Conservation (phyloP, 2,329 filamentous ascomycete species). For the Microsporum audouinii region DNA sequence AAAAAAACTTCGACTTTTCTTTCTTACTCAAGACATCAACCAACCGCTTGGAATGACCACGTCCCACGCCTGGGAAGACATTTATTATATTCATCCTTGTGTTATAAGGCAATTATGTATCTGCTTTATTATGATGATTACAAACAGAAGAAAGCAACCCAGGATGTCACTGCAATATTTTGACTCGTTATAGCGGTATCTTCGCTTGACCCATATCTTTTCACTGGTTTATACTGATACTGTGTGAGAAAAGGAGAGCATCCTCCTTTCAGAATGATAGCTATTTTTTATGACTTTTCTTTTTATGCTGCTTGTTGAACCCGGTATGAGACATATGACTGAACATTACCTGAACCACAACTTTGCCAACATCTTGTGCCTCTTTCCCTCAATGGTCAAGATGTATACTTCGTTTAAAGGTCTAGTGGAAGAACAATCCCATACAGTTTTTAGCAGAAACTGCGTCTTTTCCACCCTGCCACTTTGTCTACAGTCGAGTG, state of each 20-base stretch:
- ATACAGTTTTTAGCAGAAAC: conserved; percentile 40
- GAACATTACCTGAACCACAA: conserved; percentile 20
- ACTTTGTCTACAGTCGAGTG: conserved; percentile 26
- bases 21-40: neutral
- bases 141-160: neutral
- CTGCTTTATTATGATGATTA: neutral
- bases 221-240: too few species aligned
- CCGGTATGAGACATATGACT: neutral
- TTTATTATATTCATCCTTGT: too few species aligned
- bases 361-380: conserved; percentile 28
- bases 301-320: neutral
- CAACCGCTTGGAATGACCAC: too few species aligned
- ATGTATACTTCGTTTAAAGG: conserved; percentile 34
- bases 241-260: too few species aligned
- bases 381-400: conserved; percentile 23
- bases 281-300: neutral
- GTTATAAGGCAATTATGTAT: neutral
- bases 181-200: neutral
- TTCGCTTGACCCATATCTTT: too few species aligned
- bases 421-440: conserved; percentile 38
- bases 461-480: conserved; percentile 41
- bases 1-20: neutral
- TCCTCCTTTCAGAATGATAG: neutral
- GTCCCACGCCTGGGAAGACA: too few species aligned
- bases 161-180: neutral